Base-by-base conservation (phyloP, 2,329 filamentous ascomycete species). In the Bertia moriformis region DNA sequence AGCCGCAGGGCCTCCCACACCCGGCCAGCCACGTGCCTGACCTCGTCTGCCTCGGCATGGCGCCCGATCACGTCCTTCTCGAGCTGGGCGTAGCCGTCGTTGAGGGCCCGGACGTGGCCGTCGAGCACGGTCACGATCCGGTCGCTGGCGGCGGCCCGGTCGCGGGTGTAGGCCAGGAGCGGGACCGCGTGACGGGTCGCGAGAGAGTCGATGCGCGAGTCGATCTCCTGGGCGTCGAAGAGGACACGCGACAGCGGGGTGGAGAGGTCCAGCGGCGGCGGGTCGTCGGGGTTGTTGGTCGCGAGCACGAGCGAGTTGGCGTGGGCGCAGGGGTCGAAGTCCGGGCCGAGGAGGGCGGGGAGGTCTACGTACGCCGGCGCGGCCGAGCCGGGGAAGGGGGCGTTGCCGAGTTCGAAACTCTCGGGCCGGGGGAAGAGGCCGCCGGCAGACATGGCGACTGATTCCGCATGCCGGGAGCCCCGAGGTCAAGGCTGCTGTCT, bases 301-400 rank as follows among this genome's bases (percentile, higher is more conserved):
- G 79, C 71, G 41, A 88, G 76, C 38, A 96, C 83, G 42, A 98
- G 77, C 18, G 75, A 74, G 58, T 96, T 95, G 49, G 91, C 89
- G 54, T 96, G 95, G 14, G 71, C 62, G 15, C 82, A 68, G 4
- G 89, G 74, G 17, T 79, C 83, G 64, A 98, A 98, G 44, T 72
- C 66, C 10, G 87, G 83, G 38, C 81, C 74, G 46, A 95, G 73
- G 52, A 98, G 93, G 45, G 84, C 73, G 56, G 93, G 86, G 62
- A 94, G 93, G 71, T 96, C 88, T 54, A 98, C 88, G 62, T 98
- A 98, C n/a, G n/a, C n/a, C n/a, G n/a, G n/a, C n/a, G n/a, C n/a
- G n/a, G n/a, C n/a, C 5, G 85, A 91, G n/a, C n/a, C n/a, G n/a
- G n/a, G n/a, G n/a, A n/a, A n/a, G n/a, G n/a, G n/a, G n/a, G n/a